Evolutionary conservation across 495 filamentous ascomycete species (phyloP).

Genomic region (Talaromyces adpressus): DNA sequence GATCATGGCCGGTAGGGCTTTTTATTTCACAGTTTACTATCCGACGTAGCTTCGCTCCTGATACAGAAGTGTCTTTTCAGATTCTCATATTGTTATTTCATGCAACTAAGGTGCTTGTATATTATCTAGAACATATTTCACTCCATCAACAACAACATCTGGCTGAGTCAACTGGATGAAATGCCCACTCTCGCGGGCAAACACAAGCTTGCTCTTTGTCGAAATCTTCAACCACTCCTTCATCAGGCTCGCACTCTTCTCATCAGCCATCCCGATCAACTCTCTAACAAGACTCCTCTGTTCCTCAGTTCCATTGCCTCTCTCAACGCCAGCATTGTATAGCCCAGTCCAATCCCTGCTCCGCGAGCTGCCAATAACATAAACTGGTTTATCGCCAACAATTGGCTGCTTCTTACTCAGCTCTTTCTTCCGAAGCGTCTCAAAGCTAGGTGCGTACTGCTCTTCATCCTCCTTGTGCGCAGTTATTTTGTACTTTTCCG

Average conservation of each 20-base stretch:
- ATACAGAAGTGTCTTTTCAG: too few relatives aligned
- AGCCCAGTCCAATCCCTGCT: slow-evolving; percentile 24
- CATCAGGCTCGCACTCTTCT: slow-evolving; percentile 23
- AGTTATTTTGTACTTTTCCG: slow-evolving; percentile 9
- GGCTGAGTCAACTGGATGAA: slow-evolving; percentile 26
- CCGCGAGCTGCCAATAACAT: slow-evolving; percentile 18
- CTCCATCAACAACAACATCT: slow-evolving; percentile 15
- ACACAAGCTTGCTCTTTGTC: slow-evolving; percentile 23
- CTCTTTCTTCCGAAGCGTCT: slow-evolving; percentile 10
- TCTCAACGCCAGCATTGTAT: slow-evolving; percentile 23
- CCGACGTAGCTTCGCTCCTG: too few relatives aligned
- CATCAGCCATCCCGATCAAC: slow-evolving; percentile 23
- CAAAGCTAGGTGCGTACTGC: slow-evolving; percentile 10
- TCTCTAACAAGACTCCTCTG: slow-evolving; percentile 23
- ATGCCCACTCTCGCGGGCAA: slow-evolving; percentile 26
- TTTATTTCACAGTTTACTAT: too few relatives aligned
- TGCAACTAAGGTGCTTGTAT: slow-evolving; percentile 9
- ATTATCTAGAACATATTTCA: slow-evolving; percentile 20
- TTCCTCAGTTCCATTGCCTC: slow-evolving; percentile 26
- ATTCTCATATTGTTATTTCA: too few relatives aligned
- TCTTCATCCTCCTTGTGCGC: slow-evolving; percentile 3
- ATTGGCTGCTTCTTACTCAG: slow-evolving; percentile 9
- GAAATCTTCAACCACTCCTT: slow-evolving; percentile 23
- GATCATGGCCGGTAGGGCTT: too few relatives aligned
- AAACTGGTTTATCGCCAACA: slow-evolving; percentile 11